Percentiles rank a stretch among this genome's conserved stretches.
Conservation (phyloP, 495 filamentous ascomycete species). For the Penicillium bovifimosum region DNA sequence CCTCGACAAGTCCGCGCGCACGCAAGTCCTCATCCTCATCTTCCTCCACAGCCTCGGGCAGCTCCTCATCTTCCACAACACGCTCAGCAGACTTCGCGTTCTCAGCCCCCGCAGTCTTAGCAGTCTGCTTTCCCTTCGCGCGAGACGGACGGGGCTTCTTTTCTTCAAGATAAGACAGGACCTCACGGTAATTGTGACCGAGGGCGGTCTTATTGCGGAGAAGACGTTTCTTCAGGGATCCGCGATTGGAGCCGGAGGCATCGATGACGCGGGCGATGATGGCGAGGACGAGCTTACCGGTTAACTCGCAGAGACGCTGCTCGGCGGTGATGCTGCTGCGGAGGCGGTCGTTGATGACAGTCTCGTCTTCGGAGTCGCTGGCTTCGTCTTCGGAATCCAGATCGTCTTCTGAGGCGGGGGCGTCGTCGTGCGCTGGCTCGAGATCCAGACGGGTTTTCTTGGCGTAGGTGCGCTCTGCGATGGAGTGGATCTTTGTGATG, state of each 20-base stretch:
- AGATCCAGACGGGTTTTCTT: slow-evolving; percentile 60
- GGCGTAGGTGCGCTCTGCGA: slow-evolving; percentile 69
- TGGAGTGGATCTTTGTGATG: slow-evolving; percentile 66
- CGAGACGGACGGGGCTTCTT: slow-evolving; percentile 36
- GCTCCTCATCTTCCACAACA: slow-evolving; percentile 47
- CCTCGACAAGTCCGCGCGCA: slow-evolving; percentile 53
- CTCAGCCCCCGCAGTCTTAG: slow-evolving; percentile 27
- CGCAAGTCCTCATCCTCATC: slow-evolving; percentile 57
- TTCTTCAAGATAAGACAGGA: slow-evolving; percentile 68
- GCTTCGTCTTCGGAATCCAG: slow-evolving; percentile 55
- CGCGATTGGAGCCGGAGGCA: slow-evolving; percentile 48
- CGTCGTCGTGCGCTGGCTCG: slow-evolving; percentile 66
- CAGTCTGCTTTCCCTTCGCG: slow-evolving; percentile 47
- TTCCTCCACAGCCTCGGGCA: slow-evolving; percentile 47
- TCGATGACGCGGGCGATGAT: slow-evolving; percentile 71
- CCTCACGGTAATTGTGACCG: slow-evolving; percentile 70
- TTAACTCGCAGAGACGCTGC: slow-evolving; percentile 74
- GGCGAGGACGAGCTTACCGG: slow-evolving; percentile 74
- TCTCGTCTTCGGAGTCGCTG: slow-evolving; percentile 48
- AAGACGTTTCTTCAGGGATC: slow-evolving; percentile 58
- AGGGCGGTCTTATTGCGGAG: slow-evolving; percentile 60
- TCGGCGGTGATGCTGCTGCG: slow-evolving; percentile 66
- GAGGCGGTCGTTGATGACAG: slow-evolving; percentile 48
- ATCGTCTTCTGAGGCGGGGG: slow-evolving; percentile 42
- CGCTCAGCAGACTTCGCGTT: slow-evolving; percentile 38